Evolutionary conservation across 2,329 filamentous ascomycete species (phyloP), one percentile per base, ranked within the genome.

Genomic region (Verticillium albo-atrum): DNA sequence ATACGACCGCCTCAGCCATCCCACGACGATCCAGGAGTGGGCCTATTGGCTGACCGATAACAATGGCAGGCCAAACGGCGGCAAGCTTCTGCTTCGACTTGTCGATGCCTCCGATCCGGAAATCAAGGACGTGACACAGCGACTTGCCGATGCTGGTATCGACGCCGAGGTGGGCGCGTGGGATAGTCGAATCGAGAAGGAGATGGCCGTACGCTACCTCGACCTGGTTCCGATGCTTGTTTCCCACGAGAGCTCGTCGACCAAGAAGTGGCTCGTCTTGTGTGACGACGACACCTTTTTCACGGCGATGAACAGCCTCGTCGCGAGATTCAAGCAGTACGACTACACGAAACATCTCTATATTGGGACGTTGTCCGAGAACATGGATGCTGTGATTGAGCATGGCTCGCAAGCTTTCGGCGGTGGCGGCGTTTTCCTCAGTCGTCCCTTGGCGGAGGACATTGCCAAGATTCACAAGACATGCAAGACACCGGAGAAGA

Each of bases 221-320:
- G 77, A 77, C 0, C 72, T 81, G 2, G 73, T 80, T 4, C 79
- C 79, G 9, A 75, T 75, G 1, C 66, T 82, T 25, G 81, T 79
- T 66, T 74, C 78, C 61, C 78, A 81, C 63, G 72, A 70, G 1
- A 74, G 74, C 4, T 72, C 77, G 54, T 67, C 64, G 42, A 61
- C 68, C 37, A 78, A 77, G 65, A 81, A 79, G 58, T 85, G 82
- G 82, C 74, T 80, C 2, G 80, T 81, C 42, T 74, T 81, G 20
- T 83, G 82, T 63, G 82, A 85, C 61, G 82, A 84, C 60, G 82
- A 85, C 62, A 85, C 85, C 1, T 87, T 87, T 69, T 87, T 87
- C 68, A 78, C 81, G 2, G 82, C 80, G 2, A 77, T 87, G 54
- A 69, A 79, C 56, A 75, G 75, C 1, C 72, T 88, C 15, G 73